Base-by-base conservation (phyloP, 768 basidiomycete species). In the Mycena metata region DNA sequence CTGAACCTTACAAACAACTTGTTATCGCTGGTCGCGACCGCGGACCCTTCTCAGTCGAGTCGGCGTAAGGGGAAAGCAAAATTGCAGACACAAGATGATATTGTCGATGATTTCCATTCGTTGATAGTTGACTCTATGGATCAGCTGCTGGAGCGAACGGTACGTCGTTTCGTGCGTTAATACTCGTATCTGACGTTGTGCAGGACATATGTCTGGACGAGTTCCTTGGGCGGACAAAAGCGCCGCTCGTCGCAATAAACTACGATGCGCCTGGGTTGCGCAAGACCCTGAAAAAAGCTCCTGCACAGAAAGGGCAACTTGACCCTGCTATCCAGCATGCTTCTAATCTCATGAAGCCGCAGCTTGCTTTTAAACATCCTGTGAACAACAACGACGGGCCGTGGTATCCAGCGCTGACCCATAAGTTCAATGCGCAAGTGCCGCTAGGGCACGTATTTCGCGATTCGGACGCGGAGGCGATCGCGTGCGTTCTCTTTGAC, bases 161-260 rank as follows among this genome's bases (percentile, higher is more conserved):
- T 93, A 73, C 79, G 89, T 79, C 26, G 16, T 60, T 50, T 30
- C 10, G n/a, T 1, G 4, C 17, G 46, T 59, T 45, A 15, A 65
- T 36, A 33, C 59, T 47, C 43, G 35, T n/a, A 17, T 24, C 9
- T 49, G 9, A 36, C n/a, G 70, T 46, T 49, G 0, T 23, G 16
- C 52, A 95, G 92, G 96, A 98, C 76, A 91, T 89, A 11, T 89
- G 89, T 70, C 79, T 99, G 42, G 97, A 99, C 74, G 88, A 92
- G 70, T 87, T 87, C 70, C 83, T 89, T 43, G 95, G 95, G 6
- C 83, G 86, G 68, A 89, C 83, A 60, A 95, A 91, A 78, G 83
- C 87, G 0, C 87, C 90, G 43, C 88, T 85, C 2, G 90, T 93
- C 55, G 82, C 83, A 15, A 79, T 93, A 46, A 88, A 91, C 45